Percentiles rank a stretch among this genome's conserved stretches.
phyloP scores from a whole-genome alignment of 2,329 filamentous ascomycete genomes.

The Aspergillus tamarii region DNA sequence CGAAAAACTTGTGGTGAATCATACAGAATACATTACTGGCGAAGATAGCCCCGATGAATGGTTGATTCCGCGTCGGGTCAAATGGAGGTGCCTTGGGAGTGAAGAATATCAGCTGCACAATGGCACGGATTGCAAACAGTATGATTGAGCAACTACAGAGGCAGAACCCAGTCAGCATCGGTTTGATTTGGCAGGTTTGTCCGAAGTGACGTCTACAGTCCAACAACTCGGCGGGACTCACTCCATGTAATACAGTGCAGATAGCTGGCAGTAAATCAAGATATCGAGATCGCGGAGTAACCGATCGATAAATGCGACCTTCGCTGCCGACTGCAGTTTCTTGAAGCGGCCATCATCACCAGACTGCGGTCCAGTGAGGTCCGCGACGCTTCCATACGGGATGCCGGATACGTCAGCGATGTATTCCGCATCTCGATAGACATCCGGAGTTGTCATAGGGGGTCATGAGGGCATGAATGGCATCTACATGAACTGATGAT shows the following conservation, averaged over 20 bases:
- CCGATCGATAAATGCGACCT: constrained; percentile 56
- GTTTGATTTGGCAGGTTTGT: not conserved
- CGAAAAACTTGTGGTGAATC: constrained; percentile 58
- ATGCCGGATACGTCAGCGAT: constrained; percentile 50
- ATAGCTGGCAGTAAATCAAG: constrained; percentile 64
- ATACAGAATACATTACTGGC: constrained; percentile 60
- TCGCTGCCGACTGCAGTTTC: constrained; percentile 43
- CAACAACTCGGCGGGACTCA: constrained; percentile 40
- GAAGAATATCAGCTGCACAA: constrained; percentile 61
- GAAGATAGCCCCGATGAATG: constrained; percentile 59
- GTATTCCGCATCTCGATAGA: constrained; percentile 51
- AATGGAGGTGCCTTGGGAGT: constrained; percentile 61
- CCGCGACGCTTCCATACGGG: constrained; percentile 32
- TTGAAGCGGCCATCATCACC: constrained; percentile 31
- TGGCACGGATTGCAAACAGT: constrained; percentile 57
- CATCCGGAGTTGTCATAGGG: constrained; percentile 52
- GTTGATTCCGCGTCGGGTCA: constrained; percentile 54
- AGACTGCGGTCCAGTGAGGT: constrained; percentile 18
- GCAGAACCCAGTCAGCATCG: constrained; percentile 4
- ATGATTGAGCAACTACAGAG: constrained; percentile 59
- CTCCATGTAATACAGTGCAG: constrained; percentile 67
- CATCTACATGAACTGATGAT: constrained; percentile 16
- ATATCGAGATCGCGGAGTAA: constrained; percentile 62
- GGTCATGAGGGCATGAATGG: constrained; percentile 44
- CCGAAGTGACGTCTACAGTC: not conserved